Evolutionary conservation across 352 stramenopile species (phyloP).

Genomic region (Globisporangium okanoganense): DNA sequence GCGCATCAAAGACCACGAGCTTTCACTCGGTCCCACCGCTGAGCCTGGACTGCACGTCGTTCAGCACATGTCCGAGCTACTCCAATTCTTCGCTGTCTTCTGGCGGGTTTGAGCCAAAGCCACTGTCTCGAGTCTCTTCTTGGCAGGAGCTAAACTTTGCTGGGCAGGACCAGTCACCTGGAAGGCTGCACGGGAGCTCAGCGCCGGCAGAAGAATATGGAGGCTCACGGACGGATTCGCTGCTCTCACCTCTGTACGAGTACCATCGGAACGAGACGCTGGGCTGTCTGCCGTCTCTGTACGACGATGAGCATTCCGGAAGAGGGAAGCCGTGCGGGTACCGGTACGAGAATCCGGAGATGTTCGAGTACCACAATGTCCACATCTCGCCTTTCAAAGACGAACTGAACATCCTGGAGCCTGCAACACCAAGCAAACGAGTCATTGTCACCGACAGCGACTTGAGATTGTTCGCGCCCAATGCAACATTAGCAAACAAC

Average conservation of each 20-base stretch:
- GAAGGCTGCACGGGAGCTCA: not conserved
- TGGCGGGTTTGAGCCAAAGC: not conserved
- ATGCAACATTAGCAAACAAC: not conserved
- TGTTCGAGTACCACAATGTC: not conserved
- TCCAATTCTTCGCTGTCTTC: not conserved
- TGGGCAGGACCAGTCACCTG: not conserved
- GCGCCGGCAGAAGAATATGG: not conserved
- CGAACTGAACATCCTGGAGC: slow-evolving; percentile 23
- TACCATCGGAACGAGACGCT: slow-evolving; percentile 4
- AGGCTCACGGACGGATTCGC: not conserved
- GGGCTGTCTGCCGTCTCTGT: slow-evolving; percentile 10
- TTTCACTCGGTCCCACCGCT: slow-evolving; percentile 2
- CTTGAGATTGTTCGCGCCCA: slow-evolving; percentile 22
- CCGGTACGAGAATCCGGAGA: slow-evolving; percentile 5
- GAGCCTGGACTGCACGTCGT: not conserved
- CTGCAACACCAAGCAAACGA: slow-evolving; percentile 38
- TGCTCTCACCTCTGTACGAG: slow-evolving; percentile 1
- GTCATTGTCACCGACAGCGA: slow-evolving; percentile 46
- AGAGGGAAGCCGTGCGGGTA: not conserved
- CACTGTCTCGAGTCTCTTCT: not conserved
- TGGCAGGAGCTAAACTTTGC: not conserved
- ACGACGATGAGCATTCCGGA: slow-evolving; percentile 13
- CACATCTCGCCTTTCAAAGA: slow-evolving; percentile 12
- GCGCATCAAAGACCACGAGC: not conserved
- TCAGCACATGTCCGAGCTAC: not conserved